Evolutionary conservation across 139 green algal genomes (phyloP), one percentile per base, ranked within the genome.

Genomic region (Chlorella sorokiniana): DNA sequence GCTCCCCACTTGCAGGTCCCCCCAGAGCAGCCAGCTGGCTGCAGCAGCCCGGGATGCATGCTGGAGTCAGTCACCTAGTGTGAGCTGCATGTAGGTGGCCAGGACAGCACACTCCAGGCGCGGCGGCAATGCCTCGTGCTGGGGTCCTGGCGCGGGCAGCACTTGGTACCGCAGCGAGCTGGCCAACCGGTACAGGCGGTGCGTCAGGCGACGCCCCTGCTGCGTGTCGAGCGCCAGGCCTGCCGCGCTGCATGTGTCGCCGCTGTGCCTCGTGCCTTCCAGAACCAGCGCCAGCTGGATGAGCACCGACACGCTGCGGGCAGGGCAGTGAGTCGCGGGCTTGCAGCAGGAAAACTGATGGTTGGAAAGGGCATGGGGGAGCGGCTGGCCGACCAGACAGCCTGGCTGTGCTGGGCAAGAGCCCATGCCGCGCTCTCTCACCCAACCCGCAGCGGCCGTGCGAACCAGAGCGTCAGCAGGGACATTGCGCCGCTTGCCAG

Each of bases 251-350:
- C 63, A 70, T 16, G 31, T 41, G 63, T 18, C 10, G 31, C 9
- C 33, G 63, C 33, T 70, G 63, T 27, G 31, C 29, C 10, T 22
- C 4, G 10, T 29, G 35, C 63, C 33, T 20, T 70, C 27, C 63
- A 70, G 63, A n/a, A 33, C 35, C 35, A 70, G 63, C 63, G 63
- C 63, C 31, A 70, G 63, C 63, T 70, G 63, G 31, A 70, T 33
- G 29, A 31, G 63, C 9, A 70, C 2, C 11, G 63, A n/a, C 63
- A 40, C 9, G 33, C 63, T 70, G 63, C 63, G 35, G 11, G 33
- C 62, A 70, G 5, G 10, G 63, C 9, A 27, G 33, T 16, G 31
- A 31, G 31, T n/a, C 35, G 63, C n/a, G 35, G 35, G 25, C 20
- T n/a, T 25, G 22, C 25, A 68, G 22, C 25, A 68, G 29, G 61